Evolutionary conservation across 768 basidiomycete species (phyloP).

Genomic region (Candolleomyces eurysporus): DNA sequence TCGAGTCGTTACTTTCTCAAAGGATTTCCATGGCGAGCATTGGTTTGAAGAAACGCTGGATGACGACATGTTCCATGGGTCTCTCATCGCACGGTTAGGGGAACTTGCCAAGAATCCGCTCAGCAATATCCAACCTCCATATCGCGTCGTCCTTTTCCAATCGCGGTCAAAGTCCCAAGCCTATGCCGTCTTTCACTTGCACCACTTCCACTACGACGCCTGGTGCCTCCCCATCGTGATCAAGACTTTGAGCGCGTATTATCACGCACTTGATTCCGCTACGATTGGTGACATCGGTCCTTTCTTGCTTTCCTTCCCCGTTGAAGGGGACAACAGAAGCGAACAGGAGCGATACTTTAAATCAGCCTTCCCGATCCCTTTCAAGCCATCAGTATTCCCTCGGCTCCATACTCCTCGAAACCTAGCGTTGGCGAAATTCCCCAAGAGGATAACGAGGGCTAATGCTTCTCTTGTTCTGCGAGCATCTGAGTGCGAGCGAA

Average conservation of each 20-base stretch:
- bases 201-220: slow-evolving; percentile 53
- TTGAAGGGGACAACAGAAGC: slow-evolving; percentile 16
- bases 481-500: slow-evolving; percentile 33
- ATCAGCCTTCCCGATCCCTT: slow-evolving; percentile 24
- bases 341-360: slow-evolving; percentile 37
- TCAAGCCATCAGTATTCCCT: slow-evolving; percentile 24
- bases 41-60: slow-evolving; percentile 22
- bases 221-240: slow-evolving; percentile 42
- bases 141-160: slow-evolving; percentile 21
- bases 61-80: slow-evolving; percentile 12
- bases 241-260: slow-evolving; percentile 37
- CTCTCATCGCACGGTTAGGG: slow-evolving; percentile 21
- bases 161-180: slow-evolving; percentile 13
- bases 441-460: neutral
- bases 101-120: slow-evolving; percentile 22
- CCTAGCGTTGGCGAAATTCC: neutral
- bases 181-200: slow-evolving; percentile 30
- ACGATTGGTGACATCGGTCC: slow-evolving; percentile 21
- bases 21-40: slow-evolving; percentile 8
- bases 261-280: slow-evolving; percentile 21
- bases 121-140: slow-evolving; percentile 17
- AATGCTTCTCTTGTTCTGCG: neutral
- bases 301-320: slow-evolving; percentile 26
- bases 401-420: neutral
- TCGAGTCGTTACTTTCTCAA: slow-evolving; percentile 25